These are phyloP conservation scores for Solanum chiquidenum DNA, from an alignment of 257 asterid species.

Conservation along the genomic window DNA sequence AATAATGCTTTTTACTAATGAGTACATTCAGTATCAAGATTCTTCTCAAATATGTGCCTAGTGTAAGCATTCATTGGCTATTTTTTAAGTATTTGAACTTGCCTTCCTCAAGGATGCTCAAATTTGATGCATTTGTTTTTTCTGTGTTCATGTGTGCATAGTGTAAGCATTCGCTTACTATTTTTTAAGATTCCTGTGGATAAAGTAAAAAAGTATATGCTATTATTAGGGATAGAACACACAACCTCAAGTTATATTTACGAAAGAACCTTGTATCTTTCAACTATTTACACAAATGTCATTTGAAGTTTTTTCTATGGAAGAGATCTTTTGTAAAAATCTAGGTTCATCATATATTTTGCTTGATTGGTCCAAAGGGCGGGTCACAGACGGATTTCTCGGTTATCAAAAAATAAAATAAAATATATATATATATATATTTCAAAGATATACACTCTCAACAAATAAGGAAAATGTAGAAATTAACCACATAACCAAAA, in stretches of 20 bases:
- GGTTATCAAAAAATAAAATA: no score
- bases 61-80: background rate
- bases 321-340: background rate
- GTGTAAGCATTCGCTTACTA: background rate
- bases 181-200: background rate
- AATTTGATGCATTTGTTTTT: background rate
- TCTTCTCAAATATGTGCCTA: background rate
- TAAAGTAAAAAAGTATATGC: background rate
- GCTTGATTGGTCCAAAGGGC: background rate
- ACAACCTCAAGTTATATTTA: background rate
- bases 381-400: no score
- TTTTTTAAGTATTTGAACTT: background rate
- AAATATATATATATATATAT: background rate
- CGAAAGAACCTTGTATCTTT: background rate
- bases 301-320: background rate
- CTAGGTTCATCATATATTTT: background rate
- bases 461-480: background rate
- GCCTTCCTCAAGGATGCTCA: background rate
- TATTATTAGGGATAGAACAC: background rate
- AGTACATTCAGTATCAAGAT: background rate
- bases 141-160: background rate
- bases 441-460: background rate
- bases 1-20: background rate
- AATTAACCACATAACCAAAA: slow-evolving; percentile 33
- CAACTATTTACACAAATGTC: background rate